Conservation (phyloP, 805 yeast species). For the Candida corydali region DNA sequence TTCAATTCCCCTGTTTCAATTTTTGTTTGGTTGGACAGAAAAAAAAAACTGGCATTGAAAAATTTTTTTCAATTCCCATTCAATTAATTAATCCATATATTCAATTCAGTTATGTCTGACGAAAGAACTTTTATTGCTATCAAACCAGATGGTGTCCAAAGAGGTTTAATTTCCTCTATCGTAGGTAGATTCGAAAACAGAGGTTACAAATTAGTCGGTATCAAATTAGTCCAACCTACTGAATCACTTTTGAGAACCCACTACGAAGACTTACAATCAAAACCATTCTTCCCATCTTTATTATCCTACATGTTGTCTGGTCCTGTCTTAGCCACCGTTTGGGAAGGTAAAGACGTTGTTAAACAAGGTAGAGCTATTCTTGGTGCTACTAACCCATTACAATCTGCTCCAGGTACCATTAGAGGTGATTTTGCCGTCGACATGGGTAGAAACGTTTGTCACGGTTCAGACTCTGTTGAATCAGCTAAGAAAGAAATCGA, state of each 20-base stretch:
- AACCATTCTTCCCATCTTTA: constrained; percentile 98
- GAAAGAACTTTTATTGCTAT: constrained; percentile 92
- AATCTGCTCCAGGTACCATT: constrained; percentile 98
- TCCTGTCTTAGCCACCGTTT: constrained; percentile 97
- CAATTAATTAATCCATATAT: background rate
- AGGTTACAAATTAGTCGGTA: constrained; percentile 96
- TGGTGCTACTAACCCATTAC: constrained; percentile 99
- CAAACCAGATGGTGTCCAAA: constrained; percentile 99
- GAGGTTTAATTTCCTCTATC: constrained; percentile 91
- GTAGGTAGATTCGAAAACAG: constrained; percentile 92
- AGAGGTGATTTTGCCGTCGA: constrained; percentile 99
- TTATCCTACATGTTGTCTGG: constrained; percentile 96
- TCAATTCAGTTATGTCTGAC: constrained; percentile 42
- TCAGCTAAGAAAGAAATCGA: constrained; percentile 92
- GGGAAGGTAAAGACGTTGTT: constrained; percentile 99
- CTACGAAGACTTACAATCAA: constrained; percentile 90
- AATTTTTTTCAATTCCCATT: constrained; percentile 5
- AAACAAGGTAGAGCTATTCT: constrained; percentile 96
- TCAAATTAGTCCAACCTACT: constrained; percentile 85
- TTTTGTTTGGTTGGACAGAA: too few relatives aligned
- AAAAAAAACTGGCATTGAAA: too few relatives aligned
- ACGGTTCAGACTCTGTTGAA: constrained; percentile 99
- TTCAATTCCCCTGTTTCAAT: too few relatives aligned
- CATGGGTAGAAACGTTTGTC: constrained; percentile 98
- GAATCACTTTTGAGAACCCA: constrained; percentile 87